Percentiles rank a stretch among this genome's conserved stretches.
Conservation (phyloP, 2,329 filamentous ascomycete species). For the Chaetothyriales sp. region DNA sequence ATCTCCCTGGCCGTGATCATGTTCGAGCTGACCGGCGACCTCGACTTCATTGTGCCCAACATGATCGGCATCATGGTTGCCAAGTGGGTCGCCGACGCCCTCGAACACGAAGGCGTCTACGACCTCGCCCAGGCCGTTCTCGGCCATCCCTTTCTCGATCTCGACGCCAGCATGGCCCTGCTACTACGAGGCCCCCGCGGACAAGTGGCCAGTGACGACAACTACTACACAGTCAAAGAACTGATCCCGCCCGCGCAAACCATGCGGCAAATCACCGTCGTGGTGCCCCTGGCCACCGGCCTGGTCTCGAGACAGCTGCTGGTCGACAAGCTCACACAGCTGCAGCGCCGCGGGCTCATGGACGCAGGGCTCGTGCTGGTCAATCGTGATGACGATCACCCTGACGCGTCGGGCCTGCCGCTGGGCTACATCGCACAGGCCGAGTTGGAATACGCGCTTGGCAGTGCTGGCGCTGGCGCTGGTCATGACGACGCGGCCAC, state of each 20-base stretch:
- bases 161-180: conserved; percentile 29
- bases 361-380: conserved; percentile 46
- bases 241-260: conserved; percentile 41
- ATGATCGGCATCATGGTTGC: conserved; percentile 48
- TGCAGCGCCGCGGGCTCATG: conserved; percentile 40
- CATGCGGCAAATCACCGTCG: conserved; percentile 43
- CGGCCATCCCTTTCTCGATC: conserved; percentile 45
- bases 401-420: conserved; percentile 25
- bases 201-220: conserved; percentile 24
- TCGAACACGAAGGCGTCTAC: conserved; percentile 43
- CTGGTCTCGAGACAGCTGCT: conserved; percentile 31
- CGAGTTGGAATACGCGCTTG: conserved; percentile 39
- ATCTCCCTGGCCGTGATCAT: conserved; percentile 47
- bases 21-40: conserved; percentile 48
- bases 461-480: conserved; percentile 27
- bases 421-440: conserved; percentile 43
- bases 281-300: conserved; percentile 29
- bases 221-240: conserved; percentile 29
- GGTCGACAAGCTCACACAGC: conserved; percentile 32
- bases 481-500: too few relatives aligned
- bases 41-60: conserved; percentile 44
- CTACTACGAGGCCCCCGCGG: not conserved
- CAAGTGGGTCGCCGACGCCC: conserved; percentile 45
- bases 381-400: conserved; percentile 12
- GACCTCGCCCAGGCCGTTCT: conserved; percentile 47